Conservation (phyloP, 768 basidiomycete genomes). For the Leccinum arenicola region DNA sequence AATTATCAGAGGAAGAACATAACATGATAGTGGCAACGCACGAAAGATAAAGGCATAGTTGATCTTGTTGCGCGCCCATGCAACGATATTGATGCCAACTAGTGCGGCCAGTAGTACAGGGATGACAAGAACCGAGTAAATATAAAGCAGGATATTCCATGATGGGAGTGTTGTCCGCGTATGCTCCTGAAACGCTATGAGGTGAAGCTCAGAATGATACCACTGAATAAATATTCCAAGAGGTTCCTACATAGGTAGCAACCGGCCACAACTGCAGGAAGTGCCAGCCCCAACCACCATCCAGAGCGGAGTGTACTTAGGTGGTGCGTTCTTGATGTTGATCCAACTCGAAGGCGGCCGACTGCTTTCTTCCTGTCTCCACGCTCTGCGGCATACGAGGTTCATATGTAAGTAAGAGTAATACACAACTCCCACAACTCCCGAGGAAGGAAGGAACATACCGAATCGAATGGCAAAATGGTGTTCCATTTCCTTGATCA, state of each 20-base stretch:
- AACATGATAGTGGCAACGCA: constrained; percentile 28
- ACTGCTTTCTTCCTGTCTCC: constrained; percentile 82
- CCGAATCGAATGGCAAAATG: constrained; percentile 77
- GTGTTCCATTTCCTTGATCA: constrained; percentile 76
- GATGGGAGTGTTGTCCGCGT: constrained; percentile 56
- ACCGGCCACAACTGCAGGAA: constrained; percentile 69
- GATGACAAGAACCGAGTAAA: constrained; percentile 73
- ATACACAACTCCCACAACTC: neutral
- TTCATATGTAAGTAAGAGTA: neutral
- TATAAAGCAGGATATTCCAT: constrained; percentile 71
- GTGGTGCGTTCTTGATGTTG: constrained; percentile 56
- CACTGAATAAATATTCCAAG: neutral
- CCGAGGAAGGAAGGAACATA: constrained; percentile 34
- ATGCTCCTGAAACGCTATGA: constrained; percentile 51
- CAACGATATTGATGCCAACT: constrained; percentile 79
- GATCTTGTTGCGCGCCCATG: constrained; percentile 74
- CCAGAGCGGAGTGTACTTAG: constrained; percentile 76
- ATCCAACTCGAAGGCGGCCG: constrained; percentile 55
- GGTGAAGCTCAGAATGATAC: neutral
- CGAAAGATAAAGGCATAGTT: constrained; percentile 95
- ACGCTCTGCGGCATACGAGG: constrained; percentile 34
- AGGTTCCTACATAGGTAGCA: constrained; percentile 47
- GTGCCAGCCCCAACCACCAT: constrained; percentile 62
- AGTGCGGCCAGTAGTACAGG: constrained; percentile 75
- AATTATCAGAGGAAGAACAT: constrained; percentile 5